phyloP scores from a whole-genome alignment of 345 rosid species.

The Heritiera littoralis region DNA sequence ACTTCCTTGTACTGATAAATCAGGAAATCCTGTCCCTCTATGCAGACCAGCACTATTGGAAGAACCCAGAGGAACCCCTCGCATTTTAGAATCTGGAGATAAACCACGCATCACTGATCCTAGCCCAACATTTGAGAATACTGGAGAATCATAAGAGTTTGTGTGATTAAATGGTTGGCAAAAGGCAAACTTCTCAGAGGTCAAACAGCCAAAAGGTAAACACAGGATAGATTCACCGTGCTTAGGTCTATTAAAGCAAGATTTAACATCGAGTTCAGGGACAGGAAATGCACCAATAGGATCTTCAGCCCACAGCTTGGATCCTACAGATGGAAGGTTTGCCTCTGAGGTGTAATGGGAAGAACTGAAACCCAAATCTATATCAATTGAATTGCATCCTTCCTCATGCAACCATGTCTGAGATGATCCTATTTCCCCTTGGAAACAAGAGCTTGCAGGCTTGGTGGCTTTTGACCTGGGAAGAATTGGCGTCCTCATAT shows the following conservation, averaged over 20 bases:
- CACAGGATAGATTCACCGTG: slow-evolving; percentile 14
- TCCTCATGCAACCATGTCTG: slow-evolving; percentile 35
- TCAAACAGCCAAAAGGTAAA: slow-evolving; percentile 28
- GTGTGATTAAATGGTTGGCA: slow-evolving; percentile 26
- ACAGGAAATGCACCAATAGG: slow-evolving; percentile 20
- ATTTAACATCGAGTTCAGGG: slow-evolving; percentile 26
- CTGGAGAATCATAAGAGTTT: slow-evolving; percentile 26
- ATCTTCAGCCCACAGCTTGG: slow-evolving; percentile 32
- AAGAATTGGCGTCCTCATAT: slow-evolving; percentile 26
- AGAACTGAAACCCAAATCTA: slow-evolving; percentile 33
- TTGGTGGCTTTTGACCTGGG: slow-evolving; percentile 33
- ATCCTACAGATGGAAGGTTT: slow-evolving; percentile 26
- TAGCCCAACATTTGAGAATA: slow-evolving; percentile 36
- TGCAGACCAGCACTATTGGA: slow-evolving; percentile 36
- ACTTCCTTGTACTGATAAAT: slow-evolving; percentile 41
- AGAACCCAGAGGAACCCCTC: slow-evolving; percentile 26
- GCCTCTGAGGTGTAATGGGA: slow-evolving; percentile 27
- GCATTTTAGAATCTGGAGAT: slow-evolving; percentile 26
- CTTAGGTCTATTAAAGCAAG: slow-evolving; percentile 20
- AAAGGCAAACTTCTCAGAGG: slow-evolving; percentile 27
- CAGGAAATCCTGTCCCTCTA: slow-evolving; percentile 33
- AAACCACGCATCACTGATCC: slow-evolving; percentile 33
- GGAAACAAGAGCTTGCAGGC: slow-evolving; percentile 31
- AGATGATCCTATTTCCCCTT: slow-evolving; percentile 26
- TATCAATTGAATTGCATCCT: slow-evolving; percentile 39